A percentile compares a stretch with the other conserved stretches of the same genome.
Evolutionary conservation across 208 protist genomes (phyloP).

Genomic region (Leishmania major): DNA sequence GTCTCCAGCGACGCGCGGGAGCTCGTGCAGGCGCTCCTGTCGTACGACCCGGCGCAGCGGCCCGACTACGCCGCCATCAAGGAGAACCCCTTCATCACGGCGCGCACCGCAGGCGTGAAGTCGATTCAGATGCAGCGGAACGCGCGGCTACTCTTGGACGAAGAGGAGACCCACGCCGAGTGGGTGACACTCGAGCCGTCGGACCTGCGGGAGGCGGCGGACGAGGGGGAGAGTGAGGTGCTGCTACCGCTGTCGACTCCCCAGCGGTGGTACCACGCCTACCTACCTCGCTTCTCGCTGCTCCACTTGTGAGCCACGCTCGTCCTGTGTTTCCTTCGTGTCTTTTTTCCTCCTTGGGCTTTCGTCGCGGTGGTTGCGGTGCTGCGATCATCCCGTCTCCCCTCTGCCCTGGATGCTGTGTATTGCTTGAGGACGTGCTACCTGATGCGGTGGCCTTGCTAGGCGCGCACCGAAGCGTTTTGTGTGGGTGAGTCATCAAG

Average conservation of each 20-base stretch:
- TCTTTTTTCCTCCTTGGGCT: neutral
- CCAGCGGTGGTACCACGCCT: slow-evolving; percentile 33
- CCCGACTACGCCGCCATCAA: slow-evolving; percentile 39
- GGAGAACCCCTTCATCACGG: slow-evolving; percentile 43
- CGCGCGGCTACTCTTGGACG: slow-evolving; percentile 23
- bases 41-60: slow-evolving; percentile 36
- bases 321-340: neutral
- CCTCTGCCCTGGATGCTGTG: neutral
- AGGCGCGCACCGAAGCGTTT: neutral
- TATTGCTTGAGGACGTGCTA: neutral
- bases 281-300: slow-evolving; percentile 16
- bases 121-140: slow-evolving; percentile 37
- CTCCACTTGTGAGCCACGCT: neutral
- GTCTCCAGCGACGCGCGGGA: slow-evolving; percentile 42
- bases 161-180: slow-evolving; percentile 45
- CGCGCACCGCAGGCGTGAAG: slow-evolving; percentile 26
- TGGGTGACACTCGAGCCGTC: slow-evolving; percentile 57
- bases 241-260: slow-evolving; percentile 16
- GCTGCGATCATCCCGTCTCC: neutral
- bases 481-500: neutral
- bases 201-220: slow-evolving; percentile 7
- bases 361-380: neutral
- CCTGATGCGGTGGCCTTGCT: neutral
- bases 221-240: slow-evolving; percentile 20
- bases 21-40: slow-evolving; percentile 54